Percentiles rank a stretch among this genome's conserved stretches.
Evolutionary conservation across 169 alveolate genomes (phyloP).

Genomic region (Plasmodium relictum): DNA sequence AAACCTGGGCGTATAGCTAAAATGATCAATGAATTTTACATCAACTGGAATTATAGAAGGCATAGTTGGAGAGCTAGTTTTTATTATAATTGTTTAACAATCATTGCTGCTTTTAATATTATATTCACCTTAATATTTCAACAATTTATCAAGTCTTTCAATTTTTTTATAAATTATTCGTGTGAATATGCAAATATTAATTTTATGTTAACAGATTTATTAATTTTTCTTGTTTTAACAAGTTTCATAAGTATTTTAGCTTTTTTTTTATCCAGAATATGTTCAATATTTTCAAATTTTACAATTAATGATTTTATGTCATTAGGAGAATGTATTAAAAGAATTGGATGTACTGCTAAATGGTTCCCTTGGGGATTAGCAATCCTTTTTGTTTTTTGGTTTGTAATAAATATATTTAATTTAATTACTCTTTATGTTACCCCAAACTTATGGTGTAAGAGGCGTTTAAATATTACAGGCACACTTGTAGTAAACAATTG

Average conservation of each 20-base stretch:
- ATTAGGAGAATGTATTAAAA: conserved; percentile 84
- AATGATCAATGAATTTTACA: conserved; percentile 57
- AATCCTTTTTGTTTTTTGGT: conserved; percentile 75
- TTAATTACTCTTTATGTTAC: conserved; percentile 70
- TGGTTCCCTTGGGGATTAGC: conserved; percentile 90
- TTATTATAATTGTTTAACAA: conserved; percentile 80
- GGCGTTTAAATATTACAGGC: conserved; percentile 75
- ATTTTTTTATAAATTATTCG: conserved; percentile 83
- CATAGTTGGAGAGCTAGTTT: conserved; percentile 88
- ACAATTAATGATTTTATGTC: conserved; percentile 89
- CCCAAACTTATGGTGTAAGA: conserved; percentile 81
- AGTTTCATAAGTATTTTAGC: conserved; percentile 72
- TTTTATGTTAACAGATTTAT: conserved; percentile 80
- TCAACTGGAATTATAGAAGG: conserved; percentile 86
- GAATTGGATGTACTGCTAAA: conserved; percentile 88
- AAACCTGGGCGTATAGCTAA: conserved; percentile 30
- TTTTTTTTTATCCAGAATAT: conserved; percentile 76
- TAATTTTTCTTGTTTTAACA: conserved; percentile 73
- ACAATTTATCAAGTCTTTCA: conserved; percentile 81
- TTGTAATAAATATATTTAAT: conserved; percentile 70
- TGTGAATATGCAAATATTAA: conserved; percentile 82
- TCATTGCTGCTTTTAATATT: conserved; percentile 78
- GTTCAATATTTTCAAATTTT: conserved; percentile 86
- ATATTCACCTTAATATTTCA: conserved; percentile 81
- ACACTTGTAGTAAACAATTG: conserved; percentile 76